These are phyloP conservation scores for Suillus sp. DNA, from an alignment of 768 basidiomycete genomes.

Conservation along the genomic window DNA sequence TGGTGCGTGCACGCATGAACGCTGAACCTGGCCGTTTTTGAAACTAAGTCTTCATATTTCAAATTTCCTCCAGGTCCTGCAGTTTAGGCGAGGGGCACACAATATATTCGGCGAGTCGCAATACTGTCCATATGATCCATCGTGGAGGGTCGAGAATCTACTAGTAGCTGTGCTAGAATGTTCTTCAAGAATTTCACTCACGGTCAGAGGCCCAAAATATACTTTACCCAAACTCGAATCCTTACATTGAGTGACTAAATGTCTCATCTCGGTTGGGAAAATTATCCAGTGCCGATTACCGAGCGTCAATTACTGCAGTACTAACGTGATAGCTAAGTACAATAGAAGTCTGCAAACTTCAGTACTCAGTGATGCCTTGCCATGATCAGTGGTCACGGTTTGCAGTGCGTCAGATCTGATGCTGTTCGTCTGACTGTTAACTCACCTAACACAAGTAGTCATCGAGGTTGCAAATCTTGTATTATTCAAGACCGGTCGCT, in stretches of 20 bases:
- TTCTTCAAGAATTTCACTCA: not conserved
- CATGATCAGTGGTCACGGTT: not conserved
- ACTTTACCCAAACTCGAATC: not conserved
- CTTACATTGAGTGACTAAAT: not conserved
- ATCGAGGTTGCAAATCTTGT: not conserved
- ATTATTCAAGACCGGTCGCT: not conserved
- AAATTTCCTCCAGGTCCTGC: not conserved
- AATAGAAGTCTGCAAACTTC: too few relatives aligned
- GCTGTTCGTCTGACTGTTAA: not conserved
- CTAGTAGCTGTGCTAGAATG: not conserved
- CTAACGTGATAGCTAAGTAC: not conserved
- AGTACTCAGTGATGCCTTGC: too few relatives aligned
- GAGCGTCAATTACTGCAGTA: not conserved
- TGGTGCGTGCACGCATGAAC: not conserved
- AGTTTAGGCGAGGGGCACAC: not conserved
- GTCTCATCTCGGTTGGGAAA: not conserved
- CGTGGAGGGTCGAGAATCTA: not conserved
- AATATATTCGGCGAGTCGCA: not conserved
- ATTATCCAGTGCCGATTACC: not conserved
- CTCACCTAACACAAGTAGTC: not conserved
- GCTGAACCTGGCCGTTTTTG: not conserved
- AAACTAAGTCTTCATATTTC: not conserved
- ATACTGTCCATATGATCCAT: not conserved
- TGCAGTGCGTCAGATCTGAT: not conserved
- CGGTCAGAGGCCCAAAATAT: too few relatives aligned